Base-by-base conservation (phyloP, 108 stramenopile species). In the Aurantiochytrium sp. region DNA sequence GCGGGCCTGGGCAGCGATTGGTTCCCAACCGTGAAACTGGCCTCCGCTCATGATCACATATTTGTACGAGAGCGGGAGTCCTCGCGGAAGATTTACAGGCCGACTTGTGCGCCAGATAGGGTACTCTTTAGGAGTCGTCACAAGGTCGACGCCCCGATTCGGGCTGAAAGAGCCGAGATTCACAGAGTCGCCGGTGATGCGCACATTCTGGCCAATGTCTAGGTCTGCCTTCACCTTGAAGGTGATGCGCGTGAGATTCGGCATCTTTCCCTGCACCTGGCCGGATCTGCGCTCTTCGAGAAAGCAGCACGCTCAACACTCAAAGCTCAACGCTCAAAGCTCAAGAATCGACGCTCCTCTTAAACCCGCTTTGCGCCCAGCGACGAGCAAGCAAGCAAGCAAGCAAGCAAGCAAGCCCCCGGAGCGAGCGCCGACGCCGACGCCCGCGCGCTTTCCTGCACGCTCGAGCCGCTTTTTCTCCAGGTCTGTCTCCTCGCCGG, bases 51-150 rank as follows among this genome's bases (percentile, higher is more conserved):
- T 90, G 29, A 93, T 91, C 16, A 73, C 59, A 59, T 93, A 93
- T 35, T 91, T 93, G 90, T 93, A 93, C 57, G 92, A 91, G 71
- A 93, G 90, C 49, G 88, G 91, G 19, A 58, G 35, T 51, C 92
- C 90, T 12, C 92, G 47, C 45, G 93, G 93, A 18, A 94, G 89
- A 69, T 92, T 90, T 49, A 94, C 59, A n/a, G 93, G 93, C 69
- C 91, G 43, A 21, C n/a, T 60, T 44, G 93, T 92, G 5, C 88
- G 73, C 93, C 93, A 94, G 25, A 93, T 44, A 21, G 93, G 93
- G 88, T 93, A 94, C 60, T 91, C 91, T 44, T 94, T 92, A 0
- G 93, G 93, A 21, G 91, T 93, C 45, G 93, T 94, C 16, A 93
- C 93, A 87, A 93, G 89, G 49, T 60, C 28, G 53, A 83, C 25